Conservation (phyloP, 2,329 filamentous ascomycete genomes). For the Aspergillus neotritici region DNA sequence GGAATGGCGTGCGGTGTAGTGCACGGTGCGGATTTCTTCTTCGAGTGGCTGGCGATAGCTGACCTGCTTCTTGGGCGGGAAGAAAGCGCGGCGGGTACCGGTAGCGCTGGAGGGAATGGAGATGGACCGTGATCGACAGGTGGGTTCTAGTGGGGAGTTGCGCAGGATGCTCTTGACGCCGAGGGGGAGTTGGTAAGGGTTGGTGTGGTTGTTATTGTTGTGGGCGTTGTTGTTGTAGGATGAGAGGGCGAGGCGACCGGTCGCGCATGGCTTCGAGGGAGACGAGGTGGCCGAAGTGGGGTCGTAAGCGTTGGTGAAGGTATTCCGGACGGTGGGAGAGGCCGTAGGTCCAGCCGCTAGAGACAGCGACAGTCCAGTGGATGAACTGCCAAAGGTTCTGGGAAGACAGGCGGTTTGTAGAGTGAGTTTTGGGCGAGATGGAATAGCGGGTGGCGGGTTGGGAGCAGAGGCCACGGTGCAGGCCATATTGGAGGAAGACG, state of each 20-base stretch:
- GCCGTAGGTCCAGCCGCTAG: slow-evolving; percentile 44
- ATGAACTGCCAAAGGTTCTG: slow-evolving; percentile 50
- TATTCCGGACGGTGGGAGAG: slow-evolving; percentile 58
- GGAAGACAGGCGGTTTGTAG: slow-evolving; percentile 52
- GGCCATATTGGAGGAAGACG: slow-evolving; percentile 14
- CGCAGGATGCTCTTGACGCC: slow-evolving; percentile 44
- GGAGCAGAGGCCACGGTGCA: slow-evolving; percentile 11
- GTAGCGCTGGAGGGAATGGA: slow-evolving; percentile 32
- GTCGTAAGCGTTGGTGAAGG: slow-evolving; percentile 57
- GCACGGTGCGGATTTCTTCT: slow-evolving; percentile 54
- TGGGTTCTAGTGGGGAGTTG: slow-evolving; percentile 40
- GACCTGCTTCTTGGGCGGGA: slow-evolving; percentile 54
- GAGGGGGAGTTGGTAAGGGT: slow-evolving; percentile 40
- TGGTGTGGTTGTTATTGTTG: slow-evolving; percentile 11
- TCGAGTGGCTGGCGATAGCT: slow-evolving; percentile 52
- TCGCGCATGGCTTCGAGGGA: slow-evolving; percentile 22
- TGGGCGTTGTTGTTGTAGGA: too few species aligned
- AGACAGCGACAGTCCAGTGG: slow-evolving; percentile 49
- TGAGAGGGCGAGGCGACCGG: slow-evolving; percentile 25
- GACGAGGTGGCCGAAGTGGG: slow-evolving; percentile 37
- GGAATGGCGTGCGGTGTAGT: slow-evolving; percentile 52
- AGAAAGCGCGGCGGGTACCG: slow-evolving; percentile 36
- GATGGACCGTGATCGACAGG: slow-evolving; percentile 35
- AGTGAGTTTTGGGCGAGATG: slow-evolving; percentile 53
- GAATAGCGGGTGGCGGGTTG: slow-evolving; percentile 11